Base-by-base conservation (phyloP, 768 basidiomycete genomes). In the Phylloporus arenicola region DNA sequence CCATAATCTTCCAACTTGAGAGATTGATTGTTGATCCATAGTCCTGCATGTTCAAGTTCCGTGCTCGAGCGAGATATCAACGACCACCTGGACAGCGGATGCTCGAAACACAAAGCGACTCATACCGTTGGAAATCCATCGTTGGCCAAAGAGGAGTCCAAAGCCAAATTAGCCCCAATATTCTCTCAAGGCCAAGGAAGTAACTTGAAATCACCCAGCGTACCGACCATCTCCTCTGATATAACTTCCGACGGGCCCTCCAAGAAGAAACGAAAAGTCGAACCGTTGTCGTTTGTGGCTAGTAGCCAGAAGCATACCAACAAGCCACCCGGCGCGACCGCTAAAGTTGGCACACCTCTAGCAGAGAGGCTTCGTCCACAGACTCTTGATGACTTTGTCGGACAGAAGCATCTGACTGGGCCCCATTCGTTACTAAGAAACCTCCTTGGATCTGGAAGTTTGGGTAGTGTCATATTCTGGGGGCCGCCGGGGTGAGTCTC, bases 291-390 rank as follows among this genome's bases (percentile, higher is more conserved):
- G 35, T 52, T 43, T 16, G 29, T 53, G 33, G 47, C 57, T 1
- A 22, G 49, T 17, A 25, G 20, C 1, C 45, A 51, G 34, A 71
- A 67, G 50, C 60, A 57, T 20, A 30, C 43, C 19, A 62, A 61
- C 51, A 61, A 59, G 22, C 55, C 53, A 6, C 51, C 65, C 29
- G 48, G 51, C 33, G 17, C 47, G 11, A 54, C 64, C 31, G 33
- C 68, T 2, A 57, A 70, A 29, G 51, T 61, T 17, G 72, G 75
- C 13, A 68, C 74, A 3, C 86, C 86, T 0, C 67, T 92, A 1
- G 86, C 91, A 1, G 90, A 92, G 61, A 75, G 76, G 17, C 74
- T 91, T 38, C 76, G 90, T 9, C 90, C 90, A 2, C 73, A 69
- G 12, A 65, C 64, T 4, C 68, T 92, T 16, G 75, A 76, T 2